Evolutionary conservation across 108 stramenopile species (phyloP).

Genomic region (Cyclotella sp.): DNA sequence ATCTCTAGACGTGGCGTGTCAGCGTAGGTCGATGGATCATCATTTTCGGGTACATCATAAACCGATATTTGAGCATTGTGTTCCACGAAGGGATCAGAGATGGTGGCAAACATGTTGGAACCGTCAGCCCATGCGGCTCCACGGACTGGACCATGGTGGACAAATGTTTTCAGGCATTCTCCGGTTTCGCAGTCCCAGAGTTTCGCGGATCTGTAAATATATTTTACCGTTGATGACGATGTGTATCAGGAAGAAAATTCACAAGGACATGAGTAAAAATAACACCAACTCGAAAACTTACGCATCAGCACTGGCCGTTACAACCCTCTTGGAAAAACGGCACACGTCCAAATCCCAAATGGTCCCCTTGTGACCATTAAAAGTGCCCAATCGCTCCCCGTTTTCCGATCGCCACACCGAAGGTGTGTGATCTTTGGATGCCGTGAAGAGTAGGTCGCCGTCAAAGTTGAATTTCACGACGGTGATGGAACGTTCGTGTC

Average conservation of each 20-base stretch:
- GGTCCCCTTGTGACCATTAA: constrained; percentile 96
- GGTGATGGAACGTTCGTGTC: constrained; percentile 99
- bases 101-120: constrained; percentile 91
- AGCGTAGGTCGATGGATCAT: constrained; percentile 54
- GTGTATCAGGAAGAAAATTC: not conserved
- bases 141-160: constrained; percentile 92
- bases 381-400: constrained; percentile 97
- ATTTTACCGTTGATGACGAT: not conserved
- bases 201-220: constrained; percentile 55
- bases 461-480: constrained; percentile 95
- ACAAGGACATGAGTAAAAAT: not conserved
- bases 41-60: constrained; percentile 82
- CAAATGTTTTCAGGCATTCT: constrained; percentile 83
- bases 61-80: constrained; percentile 92
- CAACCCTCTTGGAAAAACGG: constrained; percentile 75
- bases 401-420: constrained; percentile 94
- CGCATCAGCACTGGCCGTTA: constrained; percentile 90
- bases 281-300: constrained; percentile 38
- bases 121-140: constrained; percentile 95
- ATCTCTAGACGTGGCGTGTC: constrained; percentile 82
- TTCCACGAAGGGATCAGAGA: constrained; percentile 95
- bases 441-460: constrained; percentile 97
- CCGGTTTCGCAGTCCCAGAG: constrained; percentile 95
- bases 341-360: constrained; percentile 96
- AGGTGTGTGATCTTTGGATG: constrained; percentile 91